phyloP scores from a whole-genome alignment of 495 filamentous ascomycete genomes.

The Trichoderma erinaceum region DNA sequence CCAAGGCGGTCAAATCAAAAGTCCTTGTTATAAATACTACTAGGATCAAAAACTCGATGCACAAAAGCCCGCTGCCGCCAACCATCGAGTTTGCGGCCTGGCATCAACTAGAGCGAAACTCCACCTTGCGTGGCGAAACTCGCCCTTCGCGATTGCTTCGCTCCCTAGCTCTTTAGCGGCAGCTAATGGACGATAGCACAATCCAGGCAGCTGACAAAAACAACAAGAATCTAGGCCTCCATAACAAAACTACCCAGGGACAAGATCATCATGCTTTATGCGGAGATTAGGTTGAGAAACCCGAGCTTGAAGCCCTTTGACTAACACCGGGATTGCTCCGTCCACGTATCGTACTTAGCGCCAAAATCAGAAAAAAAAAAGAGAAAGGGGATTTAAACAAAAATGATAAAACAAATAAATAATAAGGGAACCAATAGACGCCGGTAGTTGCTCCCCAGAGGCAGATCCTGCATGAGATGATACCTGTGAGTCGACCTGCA shows the following conservation, averaged over 20 bases:
- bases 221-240: not conserved
- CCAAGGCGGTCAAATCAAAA: no score
- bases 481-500: no score
- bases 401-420: not conserved
- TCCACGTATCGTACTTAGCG: not conserved
- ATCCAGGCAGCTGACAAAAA: not conserved
- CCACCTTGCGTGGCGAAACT: not conserved
- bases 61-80: no score
- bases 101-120: no score
- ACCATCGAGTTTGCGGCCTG: no score
- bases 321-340: not conserved
- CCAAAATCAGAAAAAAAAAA: not conserved
- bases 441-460: no score
- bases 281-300: not conserved
- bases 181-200: not conserved
- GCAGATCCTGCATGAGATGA: no score
- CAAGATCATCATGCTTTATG: not conserved
- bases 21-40: no score
- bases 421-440: no score
- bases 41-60: no score
- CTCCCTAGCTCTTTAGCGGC: not conserved
- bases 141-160: not conserved
- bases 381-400: not conserved
- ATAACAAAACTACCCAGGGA: no score
- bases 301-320: no score